Percentiles rank a stretch among this genome's conserved stretches.
phyloP scores from a whole-genome alignment of 1,284 basidiomycete species.

The Trichosporon sp. region DNA sequence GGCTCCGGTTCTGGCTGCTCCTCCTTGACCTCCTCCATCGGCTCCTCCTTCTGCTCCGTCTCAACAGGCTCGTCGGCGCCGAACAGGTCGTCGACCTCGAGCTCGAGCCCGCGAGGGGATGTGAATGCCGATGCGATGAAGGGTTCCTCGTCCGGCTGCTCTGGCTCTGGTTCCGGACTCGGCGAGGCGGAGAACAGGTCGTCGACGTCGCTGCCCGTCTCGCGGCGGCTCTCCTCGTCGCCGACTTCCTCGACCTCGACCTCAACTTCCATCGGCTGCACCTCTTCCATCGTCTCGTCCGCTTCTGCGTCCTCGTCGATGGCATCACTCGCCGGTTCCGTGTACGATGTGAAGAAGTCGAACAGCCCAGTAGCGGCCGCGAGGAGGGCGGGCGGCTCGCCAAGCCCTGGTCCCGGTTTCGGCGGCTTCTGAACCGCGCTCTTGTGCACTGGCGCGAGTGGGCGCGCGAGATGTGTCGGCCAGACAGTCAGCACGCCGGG shows the following conservation, averaged over 20 bases:
- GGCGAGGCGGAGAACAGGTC: conserved; percentile 49
- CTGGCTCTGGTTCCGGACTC: conserved; percentile 20
- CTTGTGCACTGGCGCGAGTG: conserved; percentile 21
- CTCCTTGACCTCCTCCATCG: not conserved
- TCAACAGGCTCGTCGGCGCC: conserved; percentile 23
- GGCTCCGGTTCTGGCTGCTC: not conserved
- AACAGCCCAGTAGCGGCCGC: conserved; percentile 39
- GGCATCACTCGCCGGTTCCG: conserved; percentile 35
- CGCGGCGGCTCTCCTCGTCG: conserved; percentile 32
- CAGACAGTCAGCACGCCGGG: conserved; percentile 48
- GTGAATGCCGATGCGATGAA: conserved; percentile 25
- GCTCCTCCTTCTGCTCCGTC: conserved; percentile 15
- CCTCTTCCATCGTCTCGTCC: conserved; percentile 11
- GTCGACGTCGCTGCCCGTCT: conserved; percentile 38
- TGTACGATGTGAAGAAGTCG: conserved; percentile 42
- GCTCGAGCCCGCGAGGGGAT: conserved; percentile 21
- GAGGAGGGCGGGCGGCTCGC: conserved; percentile 38
- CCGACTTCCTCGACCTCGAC: conserved; percentile 24
- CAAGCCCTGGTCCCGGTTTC: conserved; percentile 22
- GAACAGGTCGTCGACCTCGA: conserved; percentile 36
- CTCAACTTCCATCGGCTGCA: conserved; percentile 22
- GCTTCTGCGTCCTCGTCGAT: conserved; percentile 27
- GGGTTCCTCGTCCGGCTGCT: conserved; percentile 23
- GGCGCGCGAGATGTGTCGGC: conserved; percentile 43
- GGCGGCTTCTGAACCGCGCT: not conserved